Evolutionary conservation across 129 eudicot species (phyloP).

Genomic region (Smallanthus sonchifolius): DNA sequence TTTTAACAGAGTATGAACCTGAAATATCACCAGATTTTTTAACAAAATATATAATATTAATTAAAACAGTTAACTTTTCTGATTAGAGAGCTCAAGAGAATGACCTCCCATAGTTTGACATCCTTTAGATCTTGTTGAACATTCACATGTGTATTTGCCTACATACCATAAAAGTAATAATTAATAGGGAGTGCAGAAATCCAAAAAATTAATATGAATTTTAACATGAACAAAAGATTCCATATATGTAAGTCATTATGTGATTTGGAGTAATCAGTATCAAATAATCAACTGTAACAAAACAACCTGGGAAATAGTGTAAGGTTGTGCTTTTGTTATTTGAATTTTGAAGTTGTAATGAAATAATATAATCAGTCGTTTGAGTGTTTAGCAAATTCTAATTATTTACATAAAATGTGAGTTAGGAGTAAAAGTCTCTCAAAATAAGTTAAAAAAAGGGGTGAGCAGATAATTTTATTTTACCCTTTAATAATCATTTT

Average conservation of each 20-base stretch:
- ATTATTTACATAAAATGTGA: not conserved
- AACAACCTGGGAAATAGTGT: not conserved
- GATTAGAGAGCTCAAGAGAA: slow-evolving; percentile 2
- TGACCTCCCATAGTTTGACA: slow-evolving; percentile 97
- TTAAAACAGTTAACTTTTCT: not conserved
- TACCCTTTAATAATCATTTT: not conserved
- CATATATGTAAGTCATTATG: not conserved
- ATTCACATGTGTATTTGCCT: slow-evolving; percentile 97
- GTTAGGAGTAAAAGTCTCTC: not conserved
- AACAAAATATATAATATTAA: not conserved
- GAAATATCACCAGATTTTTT: not conserved
- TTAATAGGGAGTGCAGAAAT: not conserved
- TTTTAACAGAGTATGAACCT: slow-evolving; percentile 93
- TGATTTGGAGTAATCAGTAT: not conserved
- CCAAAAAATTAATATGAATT: not conserved
- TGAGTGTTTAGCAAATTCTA: not conserved
- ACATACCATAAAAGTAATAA: not conserved
- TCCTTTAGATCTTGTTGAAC: slow-evolving; percentile 90
- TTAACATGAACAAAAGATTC: not conserved
- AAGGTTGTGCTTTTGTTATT: not conserved
- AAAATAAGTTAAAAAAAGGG: not conserved
- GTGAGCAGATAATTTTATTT: not conserved
- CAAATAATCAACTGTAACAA: not conserved
- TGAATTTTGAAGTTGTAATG: not conserved
- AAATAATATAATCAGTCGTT: not conserved